Evolutionary conservation across 805 yeast species (phyloP), one percentile per base, ranked within the genome.

Genomic region (Pichia membranifaciens): DNA sequence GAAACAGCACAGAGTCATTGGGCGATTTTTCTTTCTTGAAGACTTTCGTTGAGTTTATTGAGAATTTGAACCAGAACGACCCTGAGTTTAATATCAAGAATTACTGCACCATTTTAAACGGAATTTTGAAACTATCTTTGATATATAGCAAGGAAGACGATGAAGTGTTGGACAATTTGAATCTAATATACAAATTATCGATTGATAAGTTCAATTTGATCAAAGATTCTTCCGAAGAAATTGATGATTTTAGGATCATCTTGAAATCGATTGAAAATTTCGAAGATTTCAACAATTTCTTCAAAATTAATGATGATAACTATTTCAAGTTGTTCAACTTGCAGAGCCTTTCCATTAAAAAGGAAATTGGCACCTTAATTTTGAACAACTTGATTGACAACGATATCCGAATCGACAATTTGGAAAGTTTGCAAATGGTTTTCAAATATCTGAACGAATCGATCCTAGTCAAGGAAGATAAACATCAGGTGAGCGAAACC

Each of bases 11-110:
- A 36, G 55, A 58, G 36, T 43, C 41, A 38, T 49, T n/a, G 13
- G 20, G 52, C 32, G 51, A 55, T 22, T 44, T 43, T 10, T 60
- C 54, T 31, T 62, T 87, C 32, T 87, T 89, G 58, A 73, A 72
- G 33, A 72, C 73, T 16, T 84, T 89, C 60, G 82, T 89, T 81
- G 64, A 66, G 12, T 87, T 85, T 60, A 74, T 86, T 49, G 62
- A 71, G 31, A 74, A 73, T 39, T 61, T 89, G 31, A 71, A 73
- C 45, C 71, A 78, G 41, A 64, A 72, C 9, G 78, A 84, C 50
- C 84, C 87, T 0, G 84, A 81, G 42, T 64, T 88, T n/a, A 69
- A 87, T 0, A 59, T 76, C n/a, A 79, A 75, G 25, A 91, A 86
- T 50, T 77, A 78, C 47, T 74, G 85, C 8, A 71, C 75, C 1